A percentile compares a stretch with the other conserved stretches of the same genome.
Evolutionary conservation across 2,329 filamentous ascomycete species (phyloP).

Genomic region (Hypoxylon sp.): DNA sequence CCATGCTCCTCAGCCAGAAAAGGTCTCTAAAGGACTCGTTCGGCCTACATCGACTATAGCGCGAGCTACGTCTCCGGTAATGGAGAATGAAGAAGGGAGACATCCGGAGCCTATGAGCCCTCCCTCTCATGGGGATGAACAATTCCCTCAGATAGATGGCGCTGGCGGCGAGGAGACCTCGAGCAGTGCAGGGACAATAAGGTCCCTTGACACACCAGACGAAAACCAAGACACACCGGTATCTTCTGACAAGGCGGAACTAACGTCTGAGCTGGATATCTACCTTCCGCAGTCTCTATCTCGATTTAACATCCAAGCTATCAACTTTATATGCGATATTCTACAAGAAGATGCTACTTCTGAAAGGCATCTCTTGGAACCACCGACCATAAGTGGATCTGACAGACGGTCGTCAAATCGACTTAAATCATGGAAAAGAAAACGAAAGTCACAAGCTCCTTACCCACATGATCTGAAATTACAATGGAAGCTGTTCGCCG

Average conservation of each 20-base stretch:
- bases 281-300: conserved; percentile 71
- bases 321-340: conserved; percentile 73
- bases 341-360: conserved; percentile 69
- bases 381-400: conserved; percentile 54
- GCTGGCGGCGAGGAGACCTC: conserved; percentile 46
- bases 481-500: conserved; percentile 73
- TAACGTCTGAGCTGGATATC: conserved; percentile 50
- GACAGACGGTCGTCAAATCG: conserved; percentile 50
- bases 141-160: conserved; percentile 45
- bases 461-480: conserved; percentile 56
- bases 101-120: conserved; percentile 31
- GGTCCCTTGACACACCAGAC: conserved; percentile 44
- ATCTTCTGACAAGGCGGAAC: conserved; percentile 30
- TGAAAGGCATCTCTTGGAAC: conserved; percentile 65
- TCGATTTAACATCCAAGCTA: conserved; percentile 66
- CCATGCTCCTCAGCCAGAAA: conserved; percentile 44
- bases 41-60: conserved; percentile 43
- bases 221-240: conserved; percentile 43
- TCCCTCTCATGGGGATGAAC: conserved; percentile 31
- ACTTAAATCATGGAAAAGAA: conserved; percentile 56
- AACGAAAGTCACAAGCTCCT: conserved; percentile 44
- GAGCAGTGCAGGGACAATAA: conserved; percentile 41
- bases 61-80: conserved; percentile 45
- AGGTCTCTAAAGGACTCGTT: conserved; percentile 46
- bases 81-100: conserved; percentile 43